These are phyloP conservation scores for Cairneyella variabilis DNA, from an alignment of 495 filamentous ascomycete genomes.

Conservation along the genomic window DNA sequence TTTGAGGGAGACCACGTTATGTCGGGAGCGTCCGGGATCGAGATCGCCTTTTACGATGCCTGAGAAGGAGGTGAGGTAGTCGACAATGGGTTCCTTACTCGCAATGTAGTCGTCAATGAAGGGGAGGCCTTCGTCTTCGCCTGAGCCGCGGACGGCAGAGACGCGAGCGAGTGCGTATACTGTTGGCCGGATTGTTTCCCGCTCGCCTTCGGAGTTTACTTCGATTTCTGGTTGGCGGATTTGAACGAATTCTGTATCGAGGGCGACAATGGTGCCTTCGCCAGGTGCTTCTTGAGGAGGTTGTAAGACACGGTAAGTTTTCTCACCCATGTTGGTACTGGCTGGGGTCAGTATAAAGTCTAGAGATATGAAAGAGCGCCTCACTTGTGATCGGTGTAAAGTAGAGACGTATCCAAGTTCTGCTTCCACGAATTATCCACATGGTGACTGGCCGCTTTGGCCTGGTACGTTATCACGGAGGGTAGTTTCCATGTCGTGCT, in stretches of 20 bases:
- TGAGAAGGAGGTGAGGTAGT: constrained; percentile 91
- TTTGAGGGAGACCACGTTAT: constrained; percentile 83
- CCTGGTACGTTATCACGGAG: constrained; percentile 79
- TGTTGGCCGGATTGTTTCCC: constrained; percentile 79
- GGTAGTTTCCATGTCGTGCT: constrained; percentile 88
- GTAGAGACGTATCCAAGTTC: constrained; percentile 71
- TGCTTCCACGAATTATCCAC: constrained; percentile 86
- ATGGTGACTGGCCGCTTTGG: constrained; percentile 65
- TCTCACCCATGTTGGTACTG: constrained; percentile 35
- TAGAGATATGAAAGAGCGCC: constrained; percentile 15
- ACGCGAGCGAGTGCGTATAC: constrained; percentile 83
- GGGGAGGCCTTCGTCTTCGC: constrained; percentile 69
- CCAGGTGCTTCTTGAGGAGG: constrained; percentile 61
- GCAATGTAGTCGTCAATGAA: constrained; percentile 98
- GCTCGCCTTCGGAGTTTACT: constrained; percentile 84
- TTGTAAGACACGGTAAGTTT: constrained; percentile 56
- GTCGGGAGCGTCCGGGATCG: constrained; percentile 62
- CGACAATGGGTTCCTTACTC: constrained; percentile 85
- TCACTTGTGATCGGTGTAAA: constrained; percentile 75
- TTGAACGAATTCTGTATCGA: constrained; percentile 94
- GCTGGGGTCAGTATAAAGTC: constrained; percentile 3
- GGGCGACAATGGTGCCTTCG: constrained; percentile 70
- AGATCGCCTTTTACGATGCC: constrained; percentile 85
- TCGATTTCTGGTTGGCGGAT: constrained; percentile 88
- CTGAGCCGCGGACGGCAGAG: constrained; percentile 77